Conservation (phyloP, 169 alveolate species). For the Cryptosporidium viatorum region DNA sequence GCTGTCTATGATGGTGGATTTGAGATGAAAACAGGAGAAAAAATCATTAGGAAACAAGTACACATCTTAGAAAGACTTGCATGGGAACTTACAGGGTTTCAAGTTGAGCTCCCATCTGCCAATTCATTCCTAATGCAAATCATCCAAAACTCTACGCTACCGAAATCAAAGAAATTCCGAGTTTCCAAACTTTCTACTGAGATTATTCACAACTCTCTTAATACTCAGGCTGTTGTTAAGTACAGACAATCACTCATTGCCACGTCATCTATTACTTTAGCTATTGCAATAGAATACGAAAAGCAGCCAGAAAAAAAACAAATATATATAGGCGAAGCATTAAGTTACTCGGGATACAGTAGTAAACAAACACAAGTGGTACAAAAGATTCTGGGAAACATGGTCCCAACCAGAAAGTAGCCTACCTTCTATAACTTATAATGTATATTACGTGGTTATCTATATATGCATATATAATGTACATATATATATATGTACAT, state of each 20-base stretch:
- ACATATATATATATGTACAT: too few species aligned
- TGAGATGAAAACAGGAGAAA: neutral
- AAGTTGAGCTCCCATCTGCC: conserved; percentile 49
- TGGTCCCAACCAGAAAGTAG: neutral
- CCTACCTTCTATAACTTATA: neutral
- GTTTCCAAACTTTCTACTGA: conserved; percentile 11
- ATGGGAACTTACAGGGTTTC: conserved; percentile 33
- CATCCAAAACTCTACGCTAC: conserved; percentile 3
- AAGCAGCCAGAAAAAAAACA: neutral
- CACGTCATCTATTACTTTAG: neutral
- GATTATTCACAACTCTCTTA: neutral
- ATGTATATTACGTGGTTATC: too few species aligned
- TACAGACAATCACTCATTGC: conserved; percentile 34
- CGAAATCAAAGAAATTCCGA: neutral
- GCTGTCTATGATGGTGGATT: neutral
- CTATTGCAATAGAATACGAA: neutral
- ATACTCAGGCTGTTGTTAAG: neutral
- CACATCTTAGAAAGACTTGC: conserved; percentile 6
- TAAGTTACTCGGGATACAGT: neutral
- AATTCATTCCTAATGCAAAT: conserved; percentile 46
- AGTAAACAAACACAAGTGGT: neutral
- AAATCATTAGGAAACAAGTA: conserved; percentile 24
- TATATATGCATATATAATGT: too few species aligned
- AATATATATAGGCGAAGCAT: neutral
- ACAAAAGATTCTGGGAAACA: neutral